Evolutionary conservation across 345 rosid genomes (phyloP), one percentile per base, ranked within the genome.

Genomic region (Eucalyptus regnans): DNA sequence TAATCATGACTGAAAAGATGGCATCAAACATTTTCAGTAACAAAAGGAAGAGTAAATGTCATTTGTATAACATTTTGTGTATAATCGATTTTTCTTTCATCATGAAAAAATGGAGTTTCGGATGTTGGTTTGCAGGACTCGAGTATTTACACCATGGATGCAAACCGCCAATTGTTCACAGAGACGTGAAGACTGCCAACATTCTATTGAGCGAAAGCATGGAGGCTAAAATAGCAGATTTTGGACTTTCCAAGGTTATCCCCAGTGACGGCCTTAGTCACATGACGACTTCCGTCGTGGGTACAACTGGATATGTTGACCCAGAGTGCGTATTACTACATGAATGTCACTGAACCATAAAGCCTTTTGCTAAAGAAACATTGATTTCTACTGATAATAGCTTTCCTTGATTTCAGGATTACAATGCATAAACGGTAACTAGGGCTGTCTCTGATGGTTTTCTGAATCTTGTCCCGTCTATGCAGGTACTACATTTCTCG

Each of bases 131-230:
- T 64, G 83, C 37, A 90, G 92, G 92, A 66, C 89, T 91, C 80
- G 92, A 91, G 83, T 92, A 92, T 83, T 89, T 92, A 27, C 93
- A 92, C 25, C 86, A 87, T 76, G 92, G 93, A 5, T 90, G 90
- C 66, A 92, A 92, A 51, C 92, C 93, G 60, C 91, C 88, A 7
- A 92, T 90, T 41, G 89, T 92, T 27, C 90, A 52, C 86, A 52
- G 90, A 76, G 90, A 89, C 87, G 90, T 89, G 80, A 79, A 89
- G 86, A 89, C 92, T 37, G 64, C 94, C 44, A 92, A 92, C 88
- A 92, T 92, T 54, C 86, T 92, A 9, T 76, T 92, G n/a, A 87
- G 88, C 80, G 88, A 71, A 50, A 86, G 87, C 50, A 66, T 71
- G 88, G 90, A 89, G 7, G 88, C 90, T 3, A 89, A 89, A 89